Conservation (phyloP, 495 filamentous ascomycete genomes). For the Tuber calosporum region DNA sequence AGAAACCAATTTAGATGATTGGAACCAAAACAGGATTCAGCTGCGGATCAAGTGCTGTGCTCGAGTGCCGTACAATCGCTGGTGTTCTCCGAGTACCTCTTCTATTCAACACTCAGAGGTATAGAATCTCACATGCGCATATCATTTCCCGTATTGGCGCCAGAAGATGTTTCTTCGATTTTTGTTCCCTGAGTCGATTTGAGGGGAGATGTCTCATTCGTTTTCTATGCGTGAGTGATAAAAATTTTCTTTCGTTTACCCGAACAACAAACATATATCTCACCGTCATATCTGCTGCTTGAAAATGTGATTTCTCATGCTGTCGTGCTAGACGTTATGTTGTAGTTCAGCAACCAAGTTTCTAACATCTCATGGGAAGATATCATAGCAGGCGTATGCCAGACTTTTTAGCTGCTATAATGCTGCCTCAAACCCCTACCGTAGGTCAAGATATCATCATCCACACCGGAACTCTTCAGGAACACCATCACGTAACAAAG, state of each 20-base stretch:
- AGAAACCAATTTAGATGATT: background rate
- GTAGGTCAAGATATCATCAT: background rate
- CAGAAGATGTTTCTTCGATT: background rate
- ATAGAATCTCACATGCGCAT: background rate
- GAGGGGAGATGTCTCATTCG: constrained; percentile 4
- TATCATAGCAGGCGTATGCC: background rate
- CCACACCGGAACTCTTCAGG: background rate
- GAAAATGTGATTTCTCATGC: background rate
- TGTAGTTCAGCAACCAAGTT: background rate
- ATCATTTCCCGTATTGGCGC: background rate
- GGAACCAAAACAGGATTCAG: background rate
- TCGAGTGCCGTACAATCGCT: background rate
- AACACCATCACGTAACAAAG: background rate
- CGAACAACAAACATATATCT: constrained; percentile 1
- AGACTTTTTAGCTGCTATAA: background rate
- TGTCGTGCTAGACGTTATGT: background rate
- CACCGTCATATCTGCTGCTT: background rate
- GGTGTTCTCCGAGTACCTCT: background rate
- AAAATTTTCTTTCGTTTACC: background rate
- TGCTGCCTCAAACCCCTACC: background rate
- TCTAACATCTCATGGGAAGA: background rate
- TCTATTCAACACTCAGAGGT: background rate
- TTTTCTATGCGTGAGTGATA: constrained; percentile 1
- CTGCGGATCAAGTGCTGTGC: background rate
- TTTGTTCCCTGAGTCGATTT: background rate